Conservation (phyloP, 2,329 filamentous ascomycete genomes). For the Cladophialophora carrionii region DNA sequence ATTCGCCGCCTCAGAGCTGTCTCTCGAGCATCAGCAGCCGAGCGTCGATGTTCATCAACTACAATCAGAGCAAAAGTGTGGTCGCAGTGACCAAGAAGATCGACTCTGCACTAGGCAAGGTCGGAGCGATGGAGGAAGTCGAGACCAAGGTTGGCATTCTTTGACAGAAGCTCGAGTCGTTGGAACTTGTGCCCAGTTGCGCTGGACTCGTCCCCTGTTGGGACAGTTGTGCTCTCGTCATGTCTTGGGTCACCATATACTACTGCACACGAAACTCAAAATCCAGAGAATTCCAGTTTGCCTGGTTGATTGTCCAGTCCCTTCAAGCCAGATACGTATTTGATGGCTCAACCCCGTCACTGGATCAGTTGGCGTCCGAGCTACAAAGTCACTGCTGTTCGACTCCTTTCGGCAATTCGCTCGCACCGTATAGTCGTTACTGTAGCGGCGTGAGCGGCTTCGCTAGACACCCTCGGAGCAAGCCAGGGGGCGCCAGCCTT, state of each 20-base stretch:
- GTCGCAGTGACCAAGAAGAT: background rate
- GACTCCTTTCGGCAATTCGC: no score
- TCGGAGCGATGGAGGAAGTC: constrained; percentile 2
- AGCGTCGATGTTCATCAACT: background rate
- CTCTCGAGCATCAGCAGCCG: constrained; percentile 11
- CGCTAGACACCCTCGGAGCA: no score
- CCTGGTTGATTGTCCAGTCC: no score
- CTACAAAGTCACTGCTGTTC: no score
- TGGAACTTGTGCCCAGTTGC: constrained; percentile 1
- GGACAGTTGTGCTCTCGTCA: background rate
- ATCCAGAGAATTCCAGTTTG: no score
- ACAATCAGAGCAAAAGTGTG: background rate
- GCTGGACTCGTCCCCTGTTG: background rate
- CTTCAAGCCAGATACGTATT: no score
- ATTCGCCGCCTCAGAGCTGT: constrained; percentile 4
- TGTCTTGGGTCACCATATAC: background rate
- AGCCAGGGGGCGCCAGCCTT: no score
- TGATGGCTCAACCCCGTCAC: no score
- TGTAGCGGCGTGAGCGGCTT: no score
- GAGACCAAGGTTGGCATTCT: constrained; percentile 4
- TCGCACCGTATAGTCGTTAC: no score
- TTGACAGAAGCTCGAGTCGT: constrained; percentile 5
- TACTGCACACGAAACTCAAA: no score
- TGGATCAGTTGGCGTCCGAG: no score
- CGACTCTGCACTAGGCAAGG: background rate